Conservation (phyloP, 257 asterid genomes). For the Przewalskia tangutica region DNA sequence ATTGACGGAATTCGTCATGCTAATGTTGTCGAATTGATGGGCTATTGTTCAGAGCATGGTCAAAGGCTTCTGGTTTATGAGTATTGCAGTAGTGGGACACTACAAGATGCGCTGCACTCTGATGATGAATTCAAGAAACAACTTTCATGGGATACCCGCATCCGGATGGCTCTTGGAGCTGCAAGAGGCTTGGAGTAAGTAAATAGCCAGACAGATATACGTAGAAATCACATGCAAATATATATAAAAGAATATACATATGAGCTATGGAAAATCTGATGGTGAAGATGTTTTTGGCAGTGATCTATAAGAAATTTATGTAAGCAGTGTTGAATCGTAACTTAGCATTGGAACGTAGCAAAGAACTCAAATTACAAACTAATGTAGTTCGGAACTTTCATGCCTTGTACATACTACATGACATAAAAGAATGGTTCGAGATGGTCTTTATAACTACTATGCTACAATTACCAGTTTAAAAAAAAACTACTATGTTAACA, state of each 20-base stretch:
- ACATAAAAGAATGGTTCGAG: neutral
- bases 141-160: constrained; percentile 88
- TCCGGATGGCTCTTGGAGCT: constrained; percentile 94
- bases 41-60: constrained; percentile 87
- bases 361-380: neutral
- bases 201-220: neutral
- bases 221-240: neutral
- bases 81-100: constrained; percentile 65
- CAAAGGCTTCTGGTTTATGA: constrained; percentile 77
- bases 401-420: neutral
- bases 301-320: neutral
- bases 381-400: neutral
- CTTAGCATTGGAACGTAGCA: neutral
- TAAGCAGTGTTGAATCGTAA: neutral
- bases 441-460: neutral
- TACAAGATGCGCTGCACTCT: constrained; percentile 81
- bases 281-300: neutral
- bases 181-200: constrained; percentile 96
- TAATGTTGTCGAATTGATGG: constrained; percentile 93
- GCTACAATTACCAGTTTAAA: too few species aligned
- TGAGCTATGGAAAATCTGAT: neutral
- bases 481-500: too few species aligned
- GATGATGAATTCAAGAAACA: constrained; percentile 66
- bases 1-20: constrained; percentile 76
- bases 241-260: neutral